Percentiles rank a stretch among this genome's conserved stretches.
These are phyloP conservation scores for Rhynchospora pubera DNA, from an alignment of 176 grass and related monocot species.

Conservation along the genomic window DNA sequence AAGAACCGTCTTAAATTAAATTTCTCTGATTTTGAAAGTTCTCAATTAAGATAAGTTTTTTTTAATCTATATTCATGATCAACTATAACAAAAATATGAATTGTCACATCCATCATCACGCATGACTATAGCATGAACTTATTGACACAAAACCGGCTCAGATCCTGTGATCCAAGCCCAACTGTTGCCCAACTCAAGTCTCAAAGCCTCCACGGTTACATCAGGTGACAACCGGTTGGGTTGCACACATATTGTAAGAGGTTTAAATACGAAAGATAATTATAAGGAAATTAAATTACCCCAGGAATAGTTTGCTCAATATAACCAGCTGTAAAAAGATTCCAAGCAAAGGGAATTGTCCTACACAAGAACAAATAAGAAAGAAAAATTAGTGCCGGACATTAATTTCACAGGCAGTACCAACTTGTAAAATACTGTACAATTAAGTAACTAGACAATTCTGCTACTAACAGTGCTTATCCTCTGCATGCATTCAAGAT, in stretches of 20 bases:
- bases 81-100: neutral
- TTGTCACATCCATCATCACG: neutral
- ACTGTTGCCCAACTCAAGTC: neutral
- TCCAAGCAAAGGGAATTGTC: slow-evolving; percentile 94
- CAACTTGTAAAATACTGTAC: neutral
- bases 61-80: neutral
- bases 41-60: neutral
- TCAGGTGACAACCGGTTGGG: neutral
- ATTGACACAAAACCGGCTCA: neutral
- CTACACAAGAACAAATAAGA: slow-evolving; percentile 30
- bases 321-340: slow-evolving; percentile 90
- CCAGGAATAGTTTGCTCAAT: slow-evolving; percentile 85
- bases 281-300: slow-evolving; percentile 36
- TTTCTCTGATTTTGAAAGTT: neutral
- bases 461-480: neutral
- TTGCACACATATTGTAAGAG: neutral
- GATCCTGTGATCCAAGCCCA: neutral
- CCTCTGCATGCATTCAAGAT: neutral
- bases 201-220: neutral
- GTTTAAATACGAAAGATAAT: neutral
- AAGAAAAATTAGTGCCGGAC: neutral
- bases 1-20: neutral
- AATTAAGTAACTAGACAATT: neutral
- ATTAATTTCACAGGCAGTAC: neutral
- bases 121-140: neutral